Evolutionary conservation across 768 basidiomycete species (phyloP), one percentile per base, ranked within the genome.

Genomic region (Pulveroboletus frians): DNA sequence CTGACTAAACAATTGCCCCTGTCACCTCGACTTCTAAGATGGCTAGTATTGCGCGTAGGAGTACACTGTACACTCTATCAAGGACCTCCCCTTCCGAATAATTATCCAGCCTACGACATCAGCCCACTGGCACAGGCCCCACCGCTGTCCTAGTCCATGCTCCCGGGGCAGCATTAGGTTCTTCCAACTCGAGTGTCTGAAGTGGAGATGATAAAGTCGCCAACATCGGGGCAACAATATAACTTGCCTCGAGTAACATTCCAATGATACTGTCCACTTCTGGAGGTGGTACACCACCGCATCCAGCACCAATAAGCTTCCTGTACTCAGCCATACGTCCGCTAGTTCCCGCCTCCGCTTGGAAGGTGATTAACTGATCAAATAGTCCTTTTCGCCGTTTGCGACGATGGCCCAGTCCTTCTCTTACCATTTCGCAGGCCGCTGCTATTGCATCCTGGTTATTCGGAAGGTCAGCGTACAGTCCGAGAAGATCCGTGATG

Each of bases 261-360:
- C 81, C 82, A 51, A 96, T 74, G 5, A 93, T 84, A 51, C 80
- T 79, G 60, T 97, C 94, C 32, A 97, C 88, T 53, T 97, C 93
- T n/a, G 81, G 74, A 2, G 87, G 81, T 3, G 85, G 79, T 27
- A 93, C 78, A 0, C 90, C 88, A 20, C 92, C 92, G 70, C 91
- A 95, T 0, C 91, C 93, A 14, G 91, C 84, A 29, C 87, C 85
- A 59, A 99, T 93, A 44, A 99, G 68, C 53, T 85, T 76, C 57
- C 93, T 74, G 66, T 97, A 99, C 56, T 94, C 88, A 5, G 79
- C 76, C 83, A 98, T 94, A 53, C 84, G 76, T 35, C 88, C 90
- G 27, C 86, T 83, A 1, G 93, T 96, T 5, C 94, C 94, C 1
- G 88, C 84, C 68, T 94, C 91, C 17, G 90, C 86, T 64, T 93